A percentile compares a stretch with the other conserved stretches of the same genome.
Conservation (phyloP, 805 yeast genomes). For the Saccharomycopsis sp. region DNA sequence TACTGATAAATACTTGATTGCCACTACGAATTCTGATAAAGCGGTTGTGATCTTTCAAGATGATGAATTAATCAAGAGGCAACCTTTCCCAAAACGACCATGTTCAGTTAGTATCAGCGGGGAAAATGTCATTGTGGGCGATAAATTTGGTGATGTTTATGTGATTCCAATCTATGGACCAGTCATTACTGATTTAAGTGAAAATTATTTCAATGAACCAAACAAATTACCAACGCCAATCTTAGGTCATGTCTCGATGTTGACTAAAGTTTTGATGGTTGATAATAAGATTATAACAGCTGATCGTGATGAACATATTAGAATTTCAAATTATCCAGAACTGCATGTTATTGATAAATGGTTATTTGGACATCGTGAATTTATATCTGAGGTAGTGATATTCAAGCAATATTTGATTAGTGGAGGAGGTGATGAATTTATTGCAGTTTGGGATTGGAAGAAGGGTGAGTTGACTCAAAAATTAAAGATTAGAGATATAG, state of each 20-base stretch:
- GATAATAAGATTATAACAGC: slow-evolving; percentile 49
- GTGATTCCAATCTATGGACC: slow-evolving; percentile 37
- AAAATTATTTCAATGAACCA: slow-evolving; percentile 34
- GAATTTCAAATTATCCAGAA: slow-evolving; percentile 74
- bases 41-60: slow-evolving; percentile 58
- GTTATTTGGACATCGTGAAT: slow-evolving; percentile 82
- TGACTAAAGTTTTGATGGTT: slow-evolving; percentile 61
- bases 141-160: slow-evolving; percentile 95
- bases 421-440: slow-evolving; percentile 85
- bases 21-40: slow-evolving; percentile 79
- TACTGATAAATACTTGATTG: slow-evolving; percentile 50
- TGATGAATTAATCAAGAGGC: slow-evolving; percentile 54
- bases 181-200: slow-evolving; percentile 17
- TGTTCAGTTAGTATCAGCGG: slow-evolving; percentile 60
- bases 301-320: slow-evolving; percentile 95
- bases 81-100: slow-evolving; percentile 88
- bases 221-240: slow-evolving; percentile 58
- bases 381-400: slow-evolving; percentile 59
- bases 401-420: slow-evolving; percentile 55
- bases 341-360: slow-evolving; percentile 72
- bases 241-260: slow-evolving; percentile 95
- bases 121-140: slow-evolving; percentile 65
- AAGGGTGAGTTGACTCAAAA: slow-evolving; percentile 40
- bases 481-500: slow-evolving; percentile 39
- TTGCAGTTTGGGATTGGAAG: slow-evolving; percentile 77